A percentile compares a stretch with the other conserved stretches of the same genome.
Evolutionary conservation across 2,329 filamentous ascomycete genomes (phyloP).

Genomic region (Beauveria caledonica): DNA sequence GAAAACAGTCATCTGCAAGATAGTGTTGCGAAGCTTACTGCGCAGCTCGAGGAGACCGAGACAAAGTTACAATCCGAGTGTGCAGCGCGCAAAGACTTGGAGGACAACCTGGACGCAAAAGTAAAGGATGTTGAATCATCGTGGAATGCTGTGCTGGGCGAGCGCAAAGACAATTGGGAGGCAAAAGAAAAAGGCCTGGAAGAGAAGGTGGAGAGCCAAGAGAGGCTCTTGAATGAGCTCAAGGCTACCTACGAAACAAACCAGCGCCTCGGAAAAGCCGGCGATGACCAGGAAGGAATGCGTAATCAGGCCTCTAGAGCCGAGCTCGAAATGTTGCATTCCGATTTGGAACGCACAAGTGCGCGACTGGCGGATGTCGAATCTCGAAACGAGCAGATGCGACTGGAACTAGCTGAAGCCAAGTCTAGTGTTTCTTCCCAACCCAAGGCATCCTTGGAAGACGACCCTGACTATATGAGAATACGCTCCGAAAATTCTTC

Average conservation of each 20-base stretch:
- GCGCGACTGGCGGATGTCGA: slow-evolving; percentile 82
- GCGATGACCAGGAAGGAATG: slow-evolving; percentile 49
- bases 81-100: slow-evolving; percentile 61
- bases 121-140: slow-evolving; percentile 86
- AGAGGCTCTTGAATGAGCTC: slow-evolving; percentile 83
- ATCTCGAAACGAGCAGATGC: slow-evolving; percentile 86
- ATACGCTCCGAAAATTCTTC: slow-evolving; percentile 90
- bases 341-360: slow-evolving; percentile 85
- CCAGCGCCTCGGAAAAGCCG: slow-evolving; percentile 72
- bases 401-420: slow-evolving; percentile 81
- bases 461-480: slow-evolving; percentile 82
- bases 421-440: slow-evolving; percentile 60
- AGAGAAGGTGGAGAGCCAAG: slow-evolving; percentile 91
- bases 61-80: slow-evolving; percentile 71
- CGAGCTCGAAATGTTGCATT: slow-evolving; percentile 87
- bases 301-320: slow-evolving; percentile 68
- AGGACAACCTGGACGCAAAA: slow-evolving; percentile 67
- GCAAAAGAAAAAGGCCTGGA: slow-evolving; percentile 85
- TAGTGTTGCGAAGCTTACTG: slow-evolving; percentile 64
- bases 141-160: slow-evolving; percentile 81
- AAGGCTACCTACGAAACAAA: slow-evolving; percentile 97
- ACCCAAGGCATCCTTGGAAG: slow-evolving; percentile 59
- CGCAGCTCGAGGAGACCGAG: slow-evolving; percentile 78
- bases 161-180: slow-evolving; percentile 95
- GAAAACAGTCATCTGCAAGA: slow-evolving; percentile 86